phyloP scores from a whole-genome alignment of 129 eudicot species.

The Lactuca saligna region DNA sequence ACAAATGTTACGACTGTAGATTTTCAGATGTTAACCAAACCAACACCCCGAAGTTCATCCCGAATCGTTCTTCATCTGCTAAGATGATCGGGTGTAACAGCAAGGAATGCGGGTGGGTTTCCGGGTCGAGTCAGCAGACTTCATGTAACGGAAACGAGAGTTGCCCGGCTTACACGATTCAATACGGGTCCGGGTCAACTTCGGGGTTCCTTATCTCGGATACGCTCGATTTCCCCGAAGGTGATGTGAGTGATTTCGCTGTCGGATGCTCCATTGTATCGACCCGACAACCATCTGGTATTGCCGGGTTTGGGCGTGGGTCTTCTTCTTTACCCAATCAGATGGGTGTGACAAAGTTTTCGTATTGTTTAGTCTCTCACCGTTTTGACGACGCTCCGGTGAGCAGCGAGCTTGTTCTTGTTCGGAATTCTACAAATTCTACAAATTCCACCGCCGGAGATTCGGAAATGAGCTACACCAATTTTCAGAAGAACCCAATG shows the following conservation, averaged over 20 bases:
- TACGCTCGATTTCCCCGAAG: constrained; percentile 31
- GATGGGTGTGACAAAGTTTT: constrained; percentile 50
- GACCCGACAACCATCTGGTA: constrained; percentile 55
- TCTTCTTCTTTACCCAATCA: constrained; percentile 63
- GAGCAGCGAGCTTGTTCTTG: constrained; percentile 46
- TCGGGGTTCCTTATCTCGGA: constrained; percentile 59
- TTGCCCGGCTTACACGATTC: constrained; percentile 58
- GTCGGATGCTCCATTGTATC: constrained; percentile 71
- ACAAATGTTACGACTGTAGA: constrained; percentile 41
- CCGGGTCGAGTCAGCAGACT: constrained; percentile 34
- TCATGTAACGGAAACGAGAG: constrained; percentile 32
- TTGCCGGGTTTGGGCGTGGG: constrained; percentile 81
- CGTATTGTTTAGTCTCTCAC: constrained; percentile 69
- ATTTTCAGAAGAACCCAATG: constrained; percentile 38
- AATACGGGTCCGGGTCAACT: constrained; percentile 69
- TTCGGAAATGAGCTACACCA: constrained; percentile 49
- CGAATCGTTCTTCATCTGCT: constrained; percentile 49
- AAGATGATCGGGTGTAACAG: constrained; percentile 49
- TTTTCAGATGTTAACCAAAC: constrained; percentile 33
- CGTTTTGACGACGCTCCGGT: constrained; percentile 47
- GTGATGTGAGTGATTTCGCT: constrained; percentile 37
- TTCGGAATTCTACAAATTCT: constrained; percentile 9
- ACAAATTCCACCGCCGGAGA: background rate
- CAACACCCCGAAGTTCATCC: constrained; percentile 43
- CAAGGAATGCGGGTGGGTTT: constrained; percentile 57